A percentile compares a stretch with the other conserved stretches of the same genome.
phyloP scores from a whole-genome alignment of 108 stramenopile genomes.

The Skeletonema menzelii region DNA sequence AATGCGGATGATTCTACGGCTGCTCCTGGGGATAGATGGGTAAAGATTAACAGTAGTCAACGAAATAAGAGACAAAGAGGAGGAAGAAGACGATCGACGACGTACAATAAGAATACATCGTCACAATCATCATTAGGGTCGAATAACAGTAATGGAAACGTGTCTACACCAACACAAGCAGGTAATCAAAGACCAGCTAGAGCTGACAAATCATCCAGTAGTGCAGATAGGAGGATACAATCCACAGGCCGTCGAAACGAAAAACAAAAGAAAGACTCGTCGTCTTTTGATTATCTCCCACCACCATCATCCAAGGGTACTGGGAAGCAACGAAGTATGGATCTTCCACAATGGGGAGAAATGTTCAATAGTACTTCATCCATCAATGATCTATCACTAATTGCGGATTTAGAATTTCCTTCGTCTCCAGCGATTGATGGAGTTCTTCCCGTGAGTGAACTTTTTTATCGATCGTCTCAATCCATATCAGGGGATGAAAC shows the following conservation, averaged over 20 bases:
- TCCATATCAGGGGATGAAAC: slow-evolving; percentile 11
- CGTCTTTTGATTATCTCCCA: slow-evolving; percentile 13
- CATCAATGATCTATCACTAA: slow-evolving; percentile 1
- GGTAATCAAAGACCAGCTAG: background rate
- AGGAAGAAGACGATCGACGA: background rate
- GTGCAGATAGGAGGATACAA: background rate
- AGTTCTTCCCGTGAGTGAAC: slow-evolving; percentile 75
- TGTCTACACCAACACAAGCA: background rate
- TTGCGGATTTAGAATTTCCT: background rate
- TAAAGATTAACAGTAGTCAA: background rate
- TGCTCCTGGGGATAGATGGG: background rate
- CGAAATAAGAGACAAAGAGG: background rate
- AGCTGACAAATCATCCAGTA: background rate
- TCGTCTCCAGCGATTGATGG: slow-evolving; percentile 57
- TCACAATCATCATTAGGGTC: background rate
- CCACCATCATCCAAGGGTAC: slow-evolving; percentile 9
- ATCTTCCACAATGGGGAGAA: slow-evolving; percentile 23
- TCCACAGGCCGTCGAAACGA: background rate
- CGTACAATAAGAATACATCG: background rate
- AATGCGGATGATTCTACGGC: background rate
- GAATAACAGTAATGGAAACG: background rate
- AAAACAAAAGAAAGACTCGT: background rate
- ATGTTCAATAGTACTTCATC: slow-evolving; percentile 12
- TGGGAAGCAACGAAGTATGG: background rate
- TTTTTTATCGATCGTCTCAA: slow-evolving; percentile 74